A percentile compares a stretch with the other conserved stretches of the same genome.
Evolutionary conservation across 2,329 filamentous ascomycete genomes (phyloP).

Genomic region (Ophiocordyceps camponoti-saundersi): DNA sequence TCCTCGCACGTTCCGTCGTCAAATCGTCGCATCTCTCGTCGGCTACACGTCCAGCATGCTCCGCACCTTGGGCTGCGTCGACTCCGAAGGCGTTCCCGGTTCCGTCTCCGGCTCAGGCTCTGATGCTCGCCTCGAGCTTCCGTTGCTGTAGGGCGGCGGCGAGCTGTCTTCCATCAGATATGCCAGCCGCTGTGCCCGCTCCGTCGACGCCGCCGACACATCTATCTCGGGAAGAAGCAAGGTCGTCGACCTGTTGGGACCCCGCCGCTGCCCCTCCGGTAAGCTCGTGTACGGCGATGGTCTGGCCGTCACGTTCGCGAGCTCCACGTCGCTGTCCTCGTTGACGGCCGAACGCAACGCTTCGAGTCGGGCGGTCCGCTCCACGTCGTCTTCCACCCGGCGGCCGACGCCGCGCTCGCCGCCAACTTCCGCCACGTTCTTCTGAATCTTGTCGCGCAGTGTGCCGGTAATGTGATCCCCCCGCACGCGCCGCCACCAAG

Average conservation of each 20-base stretch:
- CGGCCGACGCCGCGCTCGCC: conserved; percentile 27
- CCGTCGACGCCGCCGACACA: conserved; percentile 6
- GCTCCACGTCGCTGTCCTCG: conserved; percentile 19
- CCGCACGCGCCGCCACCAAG: conserved; percentile 46
- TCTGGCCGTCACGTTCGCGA: conserved; percentile 11
- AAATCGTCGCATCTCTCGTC: background rate
- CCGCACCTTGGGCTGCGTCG: conserved; percentile 31
- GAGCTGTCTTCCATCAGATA: conserved; percentile 21
- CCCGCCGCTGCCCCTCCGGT: background rate
- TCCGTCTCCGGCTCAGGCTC: conserved; percentile 12
- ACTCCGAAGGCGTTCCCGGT: conserved; percentile 17
- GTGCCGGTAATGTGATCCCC: conserved; percentile 21
- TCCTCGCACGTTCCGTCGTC: background rate
- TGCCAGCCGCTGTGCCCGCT: conserved; percentile 16
- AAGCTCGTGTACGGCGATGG: background rate
- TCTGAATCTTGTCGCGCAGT: conserved; percentile 34
- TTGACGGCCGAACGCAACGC: conserved; percentile 12
- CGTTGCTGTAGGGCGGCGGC: conserved; percentile 21
- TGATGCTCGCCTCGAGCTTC: conserved; percentile 9
- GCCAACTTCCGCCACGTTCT: conserved; percentile 37
- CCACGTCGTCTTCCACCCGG: conserved; percentile 21
- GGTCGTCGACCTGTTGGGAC: background rate
- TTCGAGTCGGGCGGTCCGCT: conserved; percentile 16
- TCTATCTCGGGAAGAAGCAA: conserved; percentile 7
- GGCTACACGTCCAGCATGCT: conserved; percentile 40